Percentiles rank a stretch among this genome's conserved stretches.
Evolutionary conservation across 108 stramenopile species (phyloP).

Genomic region (Nitzschia palea): DNA sequence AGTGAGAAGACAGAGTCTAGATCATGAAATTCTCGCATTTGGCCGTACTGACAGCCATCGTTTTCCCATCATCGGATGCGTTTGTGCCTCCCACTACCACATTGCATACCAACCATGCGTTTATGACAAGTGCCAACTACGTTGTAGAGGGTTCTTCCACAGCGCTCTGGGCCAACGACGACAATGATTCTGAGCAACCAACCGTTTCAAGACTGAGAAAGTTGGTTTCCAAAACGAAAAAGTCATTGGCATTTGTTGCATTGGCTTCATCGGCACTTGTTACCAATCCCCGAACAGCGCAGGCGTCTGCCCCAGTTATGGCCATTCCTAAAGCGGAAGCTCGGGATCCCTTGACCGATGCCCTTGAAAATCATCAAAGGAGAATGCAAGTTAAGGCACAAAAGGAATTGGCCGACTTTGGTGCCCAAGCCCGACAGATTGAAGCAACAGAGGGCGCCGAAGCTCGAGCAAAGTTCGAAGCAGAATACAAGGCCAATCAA

Average conservation of each 20-base stretch:
- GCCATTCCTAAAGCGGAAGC: constrained; percentile 56
- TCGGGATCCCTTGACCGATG: constrained; percentile 55
- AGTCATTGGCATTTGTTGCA: constrained; percentile 15
- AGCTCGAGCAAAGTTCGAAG: constrained; percentile 64
- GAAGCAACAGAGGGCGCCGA: constrained; percentile 53
- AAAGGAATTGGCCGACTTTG: constrained; percentile 36
- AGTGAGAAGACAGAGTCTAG: too few species aligned
- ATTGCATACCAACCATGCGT: background rate
- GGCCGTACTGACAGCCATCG: background rate
- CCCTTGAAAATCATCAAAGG: constrained; percentile 32
- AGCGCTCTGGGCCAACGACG: background rate
- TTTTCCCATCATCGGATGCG: background rate
- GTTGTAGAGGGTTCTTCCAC: background rate
- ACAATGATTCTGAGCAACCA: background rate
- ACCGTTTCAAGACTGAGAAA: background rate
- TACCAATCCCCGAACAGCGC: constrained; percentile 21
- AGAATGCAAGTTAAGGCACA: constrained; percentile 35
- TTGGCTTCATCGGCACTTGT: constrained; percentile 17
- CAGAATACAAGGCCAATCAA: constrained; percentile 49
- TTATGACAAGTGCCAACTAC: background rate
- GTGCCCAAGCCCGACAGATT: constrained; percentile 58
- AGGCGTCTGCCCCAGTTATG: constrained; percentile 75
- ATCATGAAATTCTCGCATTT: constrained; percentile 3
- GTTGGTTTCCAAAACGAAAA: constrained; percentile 11
- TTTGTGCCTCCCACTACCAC: background rate